Base-by-base conservation (phyloP, 148 eudicot genomes). In the Rhododendron simsii region DNA sequence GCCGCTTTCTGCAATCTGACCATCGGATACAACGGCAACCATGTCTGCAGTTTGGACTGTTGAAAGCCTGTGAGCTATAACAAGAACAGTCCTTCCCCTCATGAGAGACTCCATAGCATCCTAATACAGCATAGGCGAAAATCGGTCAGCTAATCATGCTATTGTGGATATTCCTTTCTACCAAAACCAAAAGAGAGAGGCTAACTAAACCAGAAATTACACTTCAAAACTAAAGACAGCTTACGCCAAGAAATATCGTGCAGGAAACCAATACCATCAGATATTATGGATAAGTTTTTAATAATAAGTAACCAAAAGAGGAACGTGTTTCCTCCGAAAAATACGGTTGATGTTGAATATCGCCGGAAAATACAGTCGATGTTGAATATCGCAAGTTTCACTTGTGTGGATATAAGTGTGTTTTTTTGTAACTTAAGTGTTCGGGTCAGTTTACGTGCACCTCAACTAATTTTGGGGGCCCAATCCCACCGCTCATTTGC, bases 81-180 rank as follows among this genome's bases (percentile, higher is more conserved):
- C 99, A 21, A 96, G 91, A 57, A 96, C 98, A 4, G 99, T 96
- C 91, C 99, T 93, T 50, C 98, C 99, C 85, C 87, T 91, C 99
- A 96, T 94, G 86, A 96, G 88, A 50, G 94, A 94, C 45, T 96
- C 99, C 99, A 96, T 94, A 47, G 99, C 99, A 90, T 96, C 99
- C 98, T 96, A 77, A 61, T 75, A 51, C 45, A 59, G 48, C 30
- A 20, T 0, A 81, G 5, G 16, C 1, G 10, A 33, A 80, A 30
- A 80, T 30, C 0, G 12, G 65, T 80, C 83, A 80, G 44, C 21
- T 30, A 44, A 48, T 78, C 14, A 23, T 4, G 15, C 55, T 23
- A 78, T 8, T 35, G 35, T 21, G 57, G 20, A 47, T 78, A n/a
- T n/a, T n/a, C 47, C 57, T 79, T 79, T 79, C 37, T 26, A 79